Evolutionary conservation across 306 rosid genomes (phyloP).

Genomic region (Trifolium fragiferum): DNA sequence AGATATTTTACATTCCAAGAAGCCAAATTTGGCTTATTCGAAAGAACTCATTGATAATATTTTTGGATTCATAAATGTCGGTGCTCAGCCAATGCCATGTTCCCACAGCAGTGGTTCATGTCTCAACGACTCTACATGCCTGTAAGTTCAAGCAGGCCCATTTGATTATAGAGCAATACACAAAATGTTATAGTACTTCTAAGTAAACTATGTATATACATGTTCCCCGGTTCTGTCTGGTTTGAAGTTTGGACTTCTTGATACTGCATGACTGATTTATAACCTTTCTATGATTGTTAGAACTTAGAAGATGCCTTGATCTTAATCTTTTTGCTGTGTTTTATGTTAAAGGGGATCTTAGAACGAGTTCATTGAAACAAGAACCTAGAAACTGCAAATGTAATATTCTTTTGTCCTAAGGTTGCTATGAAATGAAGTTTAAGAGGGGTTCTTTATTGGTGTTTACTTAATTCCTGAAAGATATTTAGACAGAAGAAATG

Average conservation of each 20-base stretch:
- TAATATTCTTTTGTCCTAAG: constrained; percentile 27
- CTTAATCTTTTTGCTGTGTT: constrained; percentile 3
- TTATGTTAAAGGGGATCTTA: constrained; percentile 28
- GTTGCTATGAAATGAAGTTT: constrained; percentile 13
- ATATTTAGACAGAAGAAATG: constrained; percentile 9
- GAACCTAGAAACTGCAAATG: constrained; percentile 9
- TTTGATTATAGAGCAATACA: constrained; percentile 14
- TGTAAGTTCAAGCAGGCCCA: constrained; percentile 57
- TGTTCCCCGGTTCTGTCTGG: constrained; percentile 7
- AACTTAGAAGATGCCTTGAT: constrained; percentile 19
- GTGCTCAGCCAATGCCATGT: constrained; percentile 46
- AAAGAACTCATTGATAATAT: constrained; percentile 54
- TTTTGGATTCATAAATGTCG: constrained; percentile 58
- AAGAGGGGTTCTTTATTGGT: background rate
- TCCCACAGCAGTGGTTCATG: constrained; percentile 47
- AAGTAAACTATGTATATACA: constrained; percentile 1
- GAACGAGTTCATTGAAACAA: constrained; percentile 7
- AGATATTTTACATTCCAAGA: constrained; percentile 69
- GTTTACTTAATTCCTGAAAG: constrained; percentile 16
- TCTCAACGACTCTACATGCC: constrained; percentile 57
- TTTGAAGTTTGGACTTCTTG: constrained; percentile 21
- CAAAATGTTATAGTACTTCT: constrained; percentile 19
- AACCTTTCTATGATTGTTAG: constrained; percentile 24
- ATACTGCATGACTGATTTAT: constrained; percentile 6
- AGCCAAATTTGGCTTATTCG: constrained; percentile 60